These are phyloP conservation scores for Wickerhamomyces kurtzmanii DNA, from an alignment of 805 yeast genomes.

Conservation along the genomic window DNA sequence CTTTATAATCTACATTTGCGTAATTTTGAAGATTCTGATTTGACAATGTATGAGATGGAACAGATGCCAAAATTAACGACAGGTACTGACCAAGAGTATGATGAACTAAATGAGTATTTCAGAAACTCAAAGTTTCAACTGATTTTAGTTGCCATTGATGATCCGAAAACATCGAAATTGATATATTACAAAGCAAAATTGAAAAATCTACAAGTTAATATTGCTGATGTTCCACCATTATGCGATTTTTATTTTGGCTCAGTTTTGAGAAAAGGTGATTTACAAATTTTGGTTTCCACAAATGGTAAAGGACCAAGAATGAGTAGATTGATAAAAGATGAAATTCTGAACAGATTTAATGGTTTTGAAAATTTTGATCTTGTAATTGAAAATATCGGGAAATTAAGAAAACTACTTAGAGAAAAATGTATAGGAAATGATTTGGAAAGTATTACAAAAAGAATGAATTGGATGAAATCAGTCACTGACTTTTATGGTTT, in stretches of 20 bases:
- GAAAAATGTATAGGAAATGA: constrained; percentile 34
- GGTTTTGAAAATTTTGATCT: constrained; percentile 32
- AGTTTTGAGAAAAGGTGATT: constrained; percentile 58
- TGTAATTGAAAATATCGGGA: constrained; percentile 54
- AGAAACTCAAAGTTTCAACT: constrained; percentile 35
- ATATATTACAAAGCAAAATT: constrained; percentile 42
- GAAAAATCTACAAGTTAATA: constrained; percentile 52
- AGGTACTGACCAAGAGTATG: constrained; percentile 12
- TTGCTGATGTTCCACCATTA: constrained; percentile 75
- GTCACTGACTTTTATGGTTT: constrained; percentile 53
- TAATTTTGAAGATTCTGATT: constrained; percentile 35
- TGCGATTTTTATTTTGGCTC: constrained; percentile 87
- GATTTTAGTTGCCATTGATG: constrained; percentile 70
- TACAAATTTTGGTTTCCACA: constrained; percentile 76
- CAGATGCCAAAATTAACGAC: constrained; percentile 3
- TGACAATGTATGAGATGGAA: constrained; percentile 35
- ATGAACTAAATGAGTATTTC: constrained; percentile 20
- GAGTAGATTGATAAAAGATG: constrained; percentile 50
- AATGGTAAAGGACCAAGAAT: constrained; percentile 77
- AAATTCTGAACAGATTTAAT: constrained; percentile 33
- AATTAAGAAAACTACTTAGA: constrained; percentile 41
- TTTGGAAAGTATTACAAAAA: constrained; percentile 34
- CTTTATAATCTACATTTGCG: constrained; percentile 31
- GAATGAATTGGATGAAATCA: constrained; percentile 66
- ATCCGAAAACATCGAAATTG: constrained; percentile 44